These are phyloP conservation scores for Mrakia blollopis DNA, from an alignment of 768 basidiomycete species.

Conservation along the genomic window DNA sequence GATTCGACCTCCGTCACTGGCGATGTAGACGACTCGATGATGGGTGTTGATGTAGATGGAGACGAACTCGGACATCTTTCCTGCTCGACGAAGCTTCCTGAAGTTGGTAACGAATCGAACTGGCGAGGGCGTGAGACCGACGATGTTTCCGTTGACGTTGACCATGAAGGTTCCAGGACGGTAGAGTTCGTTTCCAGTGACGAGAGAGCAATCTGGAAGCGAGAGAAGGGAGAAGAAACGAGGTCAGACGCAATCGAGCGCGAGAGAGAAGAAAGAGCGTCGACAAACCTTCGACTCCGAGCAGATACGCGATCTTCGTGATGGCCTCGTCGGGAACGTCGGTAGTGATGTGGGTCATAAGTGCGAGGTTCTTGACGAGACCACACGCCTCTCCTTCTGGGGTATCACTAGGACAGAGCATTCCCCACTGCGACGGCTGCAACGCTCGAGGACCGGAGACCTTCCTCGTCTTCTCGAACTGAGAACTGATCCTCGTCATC, in stretches of 20 bases:
- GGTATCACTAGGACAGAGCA: slow-evolving; percentile 95
- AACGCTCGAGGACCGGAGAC: slow-evolving; percentile 95
- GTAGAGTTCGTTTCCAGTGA: slow-evolving; percentile 94
- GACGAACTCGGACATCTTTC: slow-evolving; percentile 91
- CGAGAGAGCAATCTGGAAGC: slow-evolving; percentile 71
- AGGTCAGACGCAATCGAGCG: neutral
- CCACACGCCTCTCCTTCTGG: slow-evolving; percentile 99
- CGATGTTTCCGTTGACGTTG: slow-evolving; percentile 92
- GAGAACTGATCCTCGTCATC: slow-evolving; percentile 99
- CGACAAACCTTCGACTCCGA: slow-evolving; percentile 86
- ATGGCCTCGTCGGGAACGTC: slow-evolving; percentile 96
- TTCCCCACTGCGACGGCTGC: slow-evolving; percentile 98
- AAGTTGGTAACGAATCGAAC: slow-evolving; percentile 81
- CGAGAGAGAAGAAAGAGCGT: neutral
- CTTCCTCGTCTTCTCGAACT: slow-evolving; percentile 98
- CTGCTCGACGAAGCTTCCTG: slow-evolving; percentile 83
- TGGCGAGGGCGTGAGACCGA: slow-evolving; percentile 84
- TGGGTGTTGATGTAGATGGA: slow-evolving; percentile 94
- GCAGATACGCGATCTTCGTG: slow-evolving; percentile 78
- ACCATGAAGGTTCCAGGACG: slow-evolving; percentile 87
- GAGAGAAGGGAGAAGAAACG: neutral
- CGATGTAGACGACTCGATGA: slow-evolving; percentile 90
- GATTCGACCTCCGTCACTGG: slow-evolving; percentile 93
- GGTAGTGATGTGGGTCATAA: slow-evolving; percentile 99
- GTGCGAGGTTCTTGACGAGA: slow-evolving; percentile 92